Evolutionary conservation across 164 flowering plant species (phyloP), one percentile per base, ranked within the genome.

Genomic region (Nymphaea thermarum): DNA sequence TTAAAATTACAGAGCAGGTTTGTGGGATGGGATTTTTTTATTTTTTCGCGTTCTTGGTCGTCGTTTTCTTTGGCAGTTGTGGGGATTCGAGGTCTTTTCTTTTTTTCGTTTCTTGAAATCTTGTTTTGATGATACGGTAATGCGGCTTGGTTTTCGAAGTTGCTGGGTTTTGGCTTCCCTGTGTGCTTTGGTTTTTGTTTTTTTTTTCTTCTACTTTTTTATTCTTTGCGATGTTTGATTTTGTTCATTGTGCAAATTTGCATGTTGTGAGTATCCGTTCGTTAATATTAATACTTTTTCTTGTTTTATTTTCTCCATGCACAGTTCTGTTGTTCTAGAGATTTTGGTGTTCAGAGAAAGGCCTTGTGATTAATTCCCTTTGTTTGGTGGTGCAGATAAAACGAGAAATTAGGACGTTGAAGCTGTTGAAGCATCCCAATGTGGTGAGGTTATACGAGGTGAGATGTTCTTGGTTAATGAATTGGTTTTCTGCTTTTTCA

Each of bases 381-480:
- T 51, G 57, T 3, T 51, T 51, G 57, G 57, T 51, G 57, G 14
- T 68, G 75, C 91, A 94, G 99, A 90, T 94, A 65, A 90, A 84
- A 81, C 79, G 99, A 75, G 99, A 94, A 73, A 94, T 94, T 61
- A 86, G 80, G 16, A 90, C 99, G 2, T 76, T 94, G 75, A 94
- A 88, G 80, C 86, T 91, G 25, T 83, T 94, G 69, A 89, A 81
- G 63, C 99, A 94, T 79, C 97, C 99, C 0, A 90, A 94, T 72
- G 85, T 94, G 2, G 97, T 94, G 67, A 78, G 90, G 67, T 78
- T 94, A 71, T 68, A 88, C 62, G 98, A 94, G 97, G 97, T 93
- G 70, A 7, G 42, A 17, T 43, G 47, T 64, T 1, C 15, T 63
- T 4, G 36, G 36, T 25, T 25, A 25, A 25, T 25, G 36, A 25